Conservation (phyloP, 306 rosid genomes). For the Cajanus cajan region DNA sequence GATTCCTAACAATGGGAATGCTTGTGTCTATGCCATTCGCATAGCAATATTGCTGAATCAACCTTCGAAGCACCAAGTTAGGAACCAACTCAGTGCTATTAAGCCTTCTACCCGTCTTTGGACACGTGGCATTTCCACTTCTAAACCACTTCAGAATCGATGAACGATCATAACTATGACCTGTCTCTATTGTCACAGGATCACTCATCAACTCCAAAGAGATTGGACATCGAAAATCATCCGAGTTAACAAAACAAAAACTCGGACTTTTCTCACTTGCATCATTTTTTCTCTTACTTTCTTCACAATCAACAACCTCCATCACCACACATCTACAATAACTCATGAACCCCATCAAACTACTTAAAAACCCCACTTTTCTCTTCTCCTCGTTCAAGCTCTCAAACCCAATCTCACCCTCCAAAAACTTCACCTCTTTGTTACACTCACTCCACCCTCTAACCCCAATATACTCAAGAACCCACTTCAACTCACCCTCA, state of each 20-base stretch:
- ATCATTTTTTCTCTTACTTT: constrained; percentile 32
- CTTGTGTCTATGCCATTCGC: constrained; percentile 41
- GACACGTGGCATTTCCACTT: constrained; percentile 64
- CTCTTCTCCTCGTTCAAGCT: constrained; percentile 36
- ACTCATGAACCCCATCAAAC: constrained; percentile 56
- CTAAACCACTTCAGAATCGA: constrained; percentile 83
- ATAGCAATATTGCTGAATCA: constrained; percentile 55
- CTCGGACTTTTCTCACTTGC: neutral
- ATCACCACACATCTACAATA: constrained; percentile 63
- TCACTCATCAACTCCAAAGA: constrained; percentile 78
- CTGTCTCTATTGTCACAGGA: constrained; percentile 76
- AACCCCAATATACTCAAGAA: constrained; percentile 63
- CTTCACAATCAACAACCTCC: constrained; percentile 43
- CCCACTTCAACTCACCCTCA: constrained; percentile 41
- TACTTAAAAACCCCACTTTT: constrained; percentile 32
- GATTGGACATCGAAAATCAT: constrained; percentile 88
- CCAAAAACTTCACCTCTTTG: constrained; percentile 70
- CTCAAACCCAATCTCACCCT: constrained; percentile 59
- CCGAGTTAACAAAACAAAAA: constrained; percentile 39
- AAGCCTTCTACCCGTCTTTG: constrained; percentile 72
- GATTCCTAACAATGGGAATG: constrained; percentile 41
- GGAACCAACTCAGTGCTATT: constrained; percentile 57
- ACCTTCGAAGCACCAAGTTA: constrained; percentile 50
- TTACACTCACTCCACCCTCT: constrained; percentile 58
- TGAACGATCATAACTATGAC: constrained; percentile 83